Conservation (phyloP, 140 eudicot genomes). For the Ambrosia hybrid region DNA sequence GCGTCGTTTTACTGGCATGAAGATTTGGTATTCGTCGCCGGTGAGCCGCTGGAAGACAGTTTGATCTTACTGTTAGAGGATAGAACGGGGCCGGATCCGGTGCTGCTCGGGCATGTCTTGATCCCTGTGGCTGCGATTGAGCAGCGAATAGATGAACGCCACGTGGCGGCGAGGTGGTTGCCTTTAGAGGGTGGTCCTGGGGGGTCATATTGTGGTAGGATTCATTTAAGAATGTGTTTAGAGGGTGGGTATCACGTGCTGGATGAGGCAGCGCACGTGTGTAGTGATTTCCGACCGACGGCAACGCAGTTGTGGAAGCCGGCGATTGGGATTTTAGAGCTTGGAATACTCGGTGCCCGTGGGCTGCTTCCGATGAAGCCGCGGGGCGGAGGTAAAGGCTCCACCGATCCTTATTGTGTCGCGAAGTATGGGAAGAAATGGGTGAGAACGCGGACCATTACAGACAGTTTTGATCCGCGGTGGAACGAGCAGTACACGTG, state of each 20-base stretch:
- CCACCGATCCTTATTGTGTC: constrained; percentile 96
- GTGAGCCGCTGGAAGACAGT: constrained; percentile 93
- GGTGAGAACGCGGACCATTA: constrained; percentile 87
- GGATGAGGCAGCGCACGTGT: constrained; percentile 98
- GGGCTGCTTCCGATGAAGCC: constrained; percentile 89
- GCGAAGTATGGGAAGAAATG: constrained; percentile 98
- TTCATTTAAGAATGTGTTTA: constrained; percentile 74
- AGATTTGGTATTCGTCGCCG: constrained; percentile 81
- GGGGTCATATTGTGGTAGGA: constrained; percentile 74
- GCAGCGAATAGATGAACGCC: constrained; percentile 94
- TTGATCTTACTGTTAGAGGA: constrained; percentile 80
- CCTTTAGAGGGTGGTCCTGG: constrained; percentile 81
- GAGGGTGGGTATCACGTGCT: constrained; percentile 99
- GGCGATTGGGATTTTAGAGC: constrained; percentile 79
- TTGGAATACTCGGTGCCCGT: constrained; percentile 92
- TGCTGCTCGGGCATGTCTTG: constrained; percentile 78
- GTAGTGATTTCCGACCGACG: constrained; percentile 92
- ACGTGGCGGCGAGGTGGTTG: constrained; percentile 72
- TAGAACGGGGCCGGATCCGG: constrained; percentile 76
- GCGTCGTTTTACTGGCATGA: constrained; percentile 84
- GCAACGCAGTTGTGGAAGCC: constrained; percentile 97
- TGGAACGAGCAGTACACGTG: constrained; percentile 99
- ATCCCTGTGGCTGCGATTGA: constrained; percentile 82
- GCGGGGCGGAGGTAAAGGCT: constrained; percentile 76
- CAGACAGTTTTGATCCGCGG: constrained; percentile 83